These are phyloP conservation scores for Globisporangium spiculum DNA, from an alignment of 352 stramenopile genomes.

Conservation along the genomic window DNA sequence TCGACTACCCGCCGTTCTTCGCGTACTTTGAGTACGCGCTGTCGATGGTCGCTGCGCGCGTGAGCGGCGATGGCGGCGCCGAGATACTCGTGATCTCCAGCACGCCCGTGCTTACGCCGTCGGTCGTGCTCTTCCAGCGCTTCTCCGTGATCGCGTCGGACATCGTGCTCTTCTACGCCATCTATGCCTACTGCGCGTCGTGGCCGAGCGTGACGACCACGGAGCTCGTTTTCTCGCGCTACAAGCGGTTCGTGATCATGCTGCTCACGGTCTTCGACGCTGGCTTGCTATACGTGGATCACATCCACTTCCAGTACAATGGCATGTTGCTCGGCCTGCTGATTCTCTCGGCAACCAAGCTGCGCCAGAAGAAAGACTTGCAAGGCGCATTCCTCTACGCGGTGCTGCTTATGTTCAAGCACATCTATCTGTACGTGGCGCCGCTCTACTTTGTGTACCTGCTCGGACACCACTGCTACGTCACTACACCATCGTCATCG, in stretches of 20 bases:
- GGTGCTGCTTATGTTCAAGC: constrained; percentile 95
- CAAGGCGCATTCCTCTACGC: constrained; percentile 90
- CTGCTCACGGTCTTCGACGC: constrained; percentile 91
- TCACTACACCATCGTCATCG: constrained; percentile 19
- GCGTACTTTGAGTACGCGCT: constrained; percentile 94
- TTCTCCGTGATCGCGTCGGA: constrained; percentile 92
- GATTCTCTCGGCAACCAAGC: constrained; percentile 87
- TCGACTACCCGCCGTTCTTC: constrained; percentile 99
- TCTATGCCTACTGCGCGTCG: constrained; percentile 73
- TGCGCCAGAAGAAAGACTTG: constrained; percentile 78
- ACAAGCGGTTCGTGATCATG: constrained; percentile 71
- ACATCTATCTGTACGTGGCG: constrained; percentile 96
- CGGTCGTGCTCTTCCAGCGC: constrained; percentile 90
- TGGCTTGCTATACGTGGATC: constrained; percentile 95
- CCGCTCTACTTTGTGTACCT: constrained; percentile 97
- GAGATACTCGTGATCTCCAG: constrained; percentile 65
- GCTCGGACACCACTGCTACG: constrained; percentile 89
- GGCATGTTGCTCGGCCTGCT: constrained; percentile 95
- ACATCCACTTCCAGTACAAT: constrained; percentile 99
- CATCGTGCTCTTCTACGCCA: constrained; percentile 83
- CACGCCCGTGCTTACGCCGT: constrained; percentile 50
- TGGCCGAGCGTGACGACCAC: constrained; percentile 80
- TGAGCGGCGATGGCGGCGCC: constrained; percentile 52
- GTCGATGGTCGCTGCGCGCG: constrained; percentile 42
- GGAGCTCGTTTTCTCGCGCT: constrained; percentile 52